A percentile compares a stretch with the other conserved stretches of the same genome.
phyloP scores from a whole-genome alignment of 1,139 yeast genomes.

The Yamadazyma jaroonii region DNA sequence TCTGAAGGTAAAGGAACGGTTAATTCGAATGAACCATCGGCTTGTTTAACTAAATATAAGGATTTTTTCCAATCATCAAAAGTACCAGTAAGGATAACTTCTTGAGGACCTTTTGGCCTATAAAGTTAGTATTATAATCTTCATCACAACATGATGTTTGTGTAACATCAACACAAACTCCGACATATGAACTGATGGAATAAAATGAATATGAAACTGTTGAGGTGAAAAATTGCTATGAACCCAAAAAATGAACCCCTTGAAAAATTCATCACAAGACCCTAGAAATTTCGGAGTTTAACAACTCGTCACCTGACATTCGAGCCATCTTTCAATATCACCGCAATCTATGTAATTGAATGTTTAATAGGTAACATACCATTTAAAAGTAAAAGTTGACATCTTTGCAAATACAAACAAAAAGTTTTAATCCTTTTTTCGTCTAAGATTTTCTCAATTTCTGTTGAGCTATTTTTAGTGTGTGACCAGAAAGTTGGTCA shows the following conservation, averaged over 20 bases:
- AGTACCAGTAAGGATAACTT: slow-evolving; percentile 72
- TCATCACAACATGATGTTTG: not conserved
- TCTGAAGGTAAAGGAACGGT: slow-evolving; percentile 51
- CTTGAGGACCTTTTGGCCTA: slow-evolving; percentile 76
- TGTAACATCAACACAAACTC: no score
- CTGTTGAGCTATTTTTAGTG: slow-evolving; percentile 5
- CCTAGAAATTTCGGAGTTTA: not conserved
- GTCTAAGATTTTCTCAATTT: slow-evolving; percentile 2
- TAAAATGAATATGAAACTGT: no score
- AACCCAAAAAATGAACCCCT: no score
- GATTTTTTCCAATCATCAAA: slow-evolving; percentile 73
- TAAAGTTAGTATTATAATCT: slow-evolving; percentile 14
- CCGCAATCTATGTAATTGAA: not conserved
- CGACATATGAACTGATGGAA: no score
- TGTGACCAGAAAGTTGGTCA: slow-evolving; percentile 2
- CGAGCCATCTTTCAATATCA: no score
- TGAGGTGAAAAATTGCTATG: no score
- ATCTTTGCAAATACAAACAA: slow-evolving; percentile 14
- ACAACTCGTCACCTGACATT: no score
- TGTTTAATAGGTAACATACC: slow-evolving; percentile 20
- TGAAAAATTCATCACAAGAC: no score
- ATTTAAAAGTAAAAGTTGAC: slow-evolving; percentile 29
- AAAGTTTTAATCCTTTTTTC: slow-evolving; percentile 5
- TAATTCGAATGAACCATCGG: slow-evolving; percentile 58
- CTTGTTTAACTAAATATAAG: slow-evolving; percentile 54